A percentile compares a stretch with the other conserved stretches of the same genome.
Evolutionary conservation across 345 rosid genomes (phyloP).

Genomic region (Schrenkiella parvula): DNA sequence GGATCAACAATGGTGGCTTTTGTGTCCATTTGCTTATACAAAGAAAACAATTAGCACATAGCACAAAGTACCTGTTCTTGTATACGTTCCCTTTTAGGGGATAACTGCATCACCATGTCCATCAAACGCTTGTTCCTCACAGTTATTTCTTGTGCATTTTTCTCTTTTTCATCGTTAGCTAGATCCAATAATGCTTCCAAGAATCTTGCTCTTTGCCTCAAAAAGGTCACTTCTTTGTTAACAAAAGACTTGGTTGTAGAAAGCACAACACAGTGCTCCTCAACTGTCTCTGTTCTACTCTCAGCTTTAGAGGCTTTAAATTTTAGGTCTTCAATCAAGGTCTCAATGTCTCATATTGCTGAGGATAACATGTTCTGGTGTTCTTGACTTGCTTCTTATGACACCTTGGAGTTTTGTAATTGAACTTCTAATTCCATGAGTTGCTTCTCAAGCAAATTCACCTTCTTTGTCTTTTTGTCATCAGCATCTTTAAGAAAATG

Average conservation of each 20-base stretch:
- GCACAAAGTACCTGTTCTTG: slow-evolving; percentile 64
- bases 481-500: slow-evolving; percentile 61
- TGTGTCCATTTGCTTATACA: slow-evolving; percentile 2
- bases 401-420: slow-evolving; percentile 62
- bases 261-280: slow-evolving; percentile 62
- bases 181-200: slow-evolving; percentile 55
- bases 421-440: slow-evolving; percentile 63
- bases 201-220: slow-evolving; percentile 44
- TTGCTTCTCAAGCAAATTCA: slow-evolving; percentile 76
- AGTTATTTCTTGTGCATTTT: slow-evolving; percentile 58
- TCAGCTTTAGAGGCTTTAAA: slow-evolving; percentile 86
- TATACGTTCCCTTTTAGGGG: slow-evolving; percentile 67
- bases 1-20: not conserved
- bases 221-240: slow-evolving; percentile 44
- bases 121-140: slow-evolving; percentile 50
- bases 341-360: slow-evolving; percentile 99
- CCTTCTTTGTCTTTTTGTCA: slow-evolving; percentile 58
- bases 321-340: slow-evolving; percentile 78
- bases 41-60: too few relatives aligned
- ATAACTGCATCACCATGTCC: slow-evolving; percentile 68
- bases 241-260: slow-evolving; percentile 65
- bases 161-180: slow-evolving; percentile 46
- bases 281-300: slow-evolving; percentile 51
- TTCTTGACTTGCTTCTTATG: slow-evolving; percentile 80
- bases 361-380: slow-evolving; percentile 87